Conservation (phyloP, 2,329 filamentous ascomycete species). For the Mariannaea elegans region DNA sequence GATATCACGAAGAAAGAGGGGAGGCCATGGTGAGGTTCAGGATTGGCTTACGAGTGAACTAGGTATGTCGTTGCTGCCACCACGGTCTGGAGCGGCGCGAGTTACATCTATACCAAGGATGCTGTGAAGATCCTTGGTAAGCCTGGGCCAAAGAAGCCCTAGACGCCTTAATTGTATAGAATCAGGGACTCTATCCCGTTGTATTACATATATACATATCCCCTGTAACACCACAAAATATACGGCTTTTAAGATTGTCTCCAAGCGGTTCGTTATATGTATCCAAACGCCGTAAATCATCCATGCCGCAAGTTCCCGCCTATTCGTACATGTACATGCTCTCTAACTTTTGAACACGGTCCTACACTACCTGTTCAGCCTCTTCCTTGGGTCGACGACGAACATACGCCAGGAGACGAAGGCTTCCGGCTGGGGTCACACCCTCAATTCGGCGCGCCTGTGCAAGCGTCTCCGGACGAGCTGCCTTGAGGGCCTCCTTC, state of each 20-base stretch:
- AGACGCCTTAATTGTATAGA: neutral
- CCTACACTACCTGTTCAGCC: neutral
- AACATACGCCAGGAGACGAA: conserved; percentile 72
- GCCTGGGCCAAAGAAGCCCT: conserved; percentile 32
- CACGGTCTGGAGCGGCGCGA: conserved; percentile 92
- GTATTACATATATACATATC: conserved; percentile 1
- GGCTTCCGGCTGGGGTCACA: conserved; percentile 67
- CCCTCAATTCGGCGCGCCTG: conserved; percentile 91
- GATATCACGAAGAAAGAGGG: neutral
- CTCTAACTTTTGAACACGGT: neutral
- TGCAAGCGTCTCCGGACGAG: conserved; percentile 83
- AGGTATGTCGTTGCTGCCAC: conserved; percentile 88
- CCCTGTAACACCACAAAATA: conserved; percentile 13
- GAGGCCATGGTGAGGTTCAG: neutral
- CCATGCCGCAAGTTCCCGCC: neutral
- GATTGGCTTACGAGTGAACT: conserved; percentile 23
- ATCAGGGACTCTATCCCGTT: neutral
- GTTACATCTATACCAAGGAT: conserved; percentile 90
- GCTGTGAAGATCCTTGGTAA: conserved; percentile 83
- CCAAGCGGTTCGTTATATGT: neutral
- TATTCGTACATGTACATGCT: conserved; percentile 6
- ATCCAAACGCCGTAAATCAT: neutral
- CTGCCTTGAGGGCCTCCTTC: conserved; percentile 72
- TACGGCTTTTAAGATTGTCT: neutral
- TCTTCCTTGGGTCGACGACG: conserved; percentile 40